phyloP scores from a whole-genome alignment of 2,329 filamentous ascomycete genomes.

The Phialocephala subalpina region DNA sequence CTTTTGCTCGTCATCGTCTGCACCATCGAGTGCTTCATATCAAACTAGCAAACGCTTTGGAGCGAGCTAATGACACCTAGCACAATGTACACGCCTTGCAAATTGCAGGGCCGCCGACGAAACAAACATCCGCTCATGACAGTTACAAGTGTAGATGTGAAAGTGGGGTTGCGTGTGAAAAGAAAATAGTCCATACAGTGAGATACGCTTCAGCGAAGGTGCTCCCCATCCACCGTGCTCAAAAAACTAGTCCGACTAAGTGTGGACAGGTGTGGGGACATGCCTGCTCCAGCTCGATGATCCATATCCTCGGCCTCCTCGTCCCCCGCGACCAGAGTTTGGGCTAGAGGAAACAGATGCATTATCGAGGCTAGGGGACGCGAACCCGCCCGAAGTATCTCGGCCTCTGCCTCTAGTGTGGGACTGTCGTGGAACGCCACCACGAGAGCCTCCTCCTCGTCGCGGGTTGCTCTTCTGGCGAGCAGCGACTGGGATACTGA shows the following conservation, averaged over 20 bases:
- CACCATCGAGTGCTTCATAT: constrained; percentile 24
- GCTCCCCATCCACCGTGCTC: constrained; percentile 15
- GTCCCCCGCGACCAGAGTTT: constrained; percentile 32
- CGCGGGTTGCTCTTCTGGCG: constrained; percentile 44
- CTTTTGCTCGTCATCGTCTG: constrained; percentile 16
- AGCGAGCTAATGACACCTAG: constrained; percentile 34
- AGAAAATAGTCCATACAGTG: constrained; percentile 37
- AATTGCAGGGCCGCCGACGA: constrained; percentile 41
- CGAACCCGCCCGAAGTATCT: constrained; percentile 38
- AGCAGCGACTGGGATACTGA: constrained; percentile 44
- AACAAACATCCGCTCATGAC: constrained; percentile 42
- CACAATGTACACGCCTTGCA: constrained; percentile 42
- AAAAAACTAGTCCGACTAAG: constrained; percentile 31
- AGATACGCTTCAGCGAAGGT: constrained; percentile 16
- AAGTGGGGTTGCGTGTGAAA: constrained; percentile 38
- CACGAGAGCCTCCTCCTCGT: constrained; percentile 38
- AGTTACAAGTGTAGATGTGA: constrained; percentile 44
- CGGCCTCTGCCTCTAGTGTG: constrained; percentile 41
- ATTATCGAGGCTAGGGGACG: constrained; percentile 37
- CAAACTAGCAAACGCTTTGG: constrained; percentile 25
- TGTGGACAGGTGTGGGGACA: constrained; percentile 41
- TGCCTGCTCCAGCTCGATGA: constrained; percentile 38
- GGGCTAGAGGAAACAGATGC: constrained; percentile 33
- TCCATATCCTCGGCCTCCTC: constrained; percentile 38
- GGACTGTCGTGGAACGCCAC: constrained; percentile 36